Evolutionary conservation across 164 flowering plant species (phyloP).

Genomic region (Taxillus chinensis): DNA sequence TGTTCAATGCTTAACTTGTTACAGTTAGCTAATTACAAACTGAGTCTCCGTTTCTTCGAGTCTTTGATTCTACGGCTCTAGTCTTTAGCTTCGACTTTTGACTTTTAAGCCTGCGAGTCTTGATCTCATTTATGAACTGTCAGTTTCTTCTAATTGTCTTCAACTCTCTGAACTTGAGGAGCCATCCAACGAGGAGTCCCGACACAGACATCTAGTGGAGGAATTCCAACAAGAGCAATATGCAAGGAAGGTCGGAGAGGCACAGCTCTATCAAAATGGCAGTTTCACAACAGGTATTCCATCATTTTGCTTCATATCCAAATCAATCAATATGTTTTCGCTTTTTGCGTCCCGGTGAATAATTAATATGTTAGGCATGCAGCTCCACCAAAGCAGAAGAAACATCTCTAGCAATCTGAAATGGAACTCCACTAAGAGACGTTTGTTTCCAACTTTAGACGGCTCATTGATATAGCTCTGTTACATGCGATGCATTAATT

Average conservation of each 20-base stretch:
- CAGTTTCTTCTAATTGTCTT: too few relatives aligned
- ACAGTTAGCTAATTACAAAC: too few relatives aligned
- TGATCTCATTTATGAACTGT: too few relatives aligned
- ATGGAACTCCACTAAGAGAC: conserved; percentile 40
- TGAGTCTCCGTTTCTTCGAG: too few relatives aligned
- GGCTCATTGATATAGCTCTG: conserved; percentile 61
- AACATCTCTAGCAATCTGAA: conserved; percentile 68
- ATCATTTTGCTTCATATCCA: conserved; percentile 50
- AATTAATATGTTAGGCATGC: conserved; percentile 69
- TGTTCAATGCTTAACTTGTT: too few relatives aligned
- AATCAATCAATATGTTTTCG: conserved; percentile 75
- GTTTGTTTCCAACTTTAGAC: conserved; percentile 47
- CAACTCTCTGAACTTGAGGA: too few relatives aligned
- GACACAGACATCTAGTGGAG: conserved; percentile 80
- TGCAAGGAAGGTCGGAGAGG: conserved; percentile 73
- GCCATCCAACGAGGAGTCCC: conserved; percentile 99
- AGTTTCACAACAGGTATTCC: conserved; percentile 74
- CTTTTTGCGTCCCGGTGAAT: conserved; percentile 94
- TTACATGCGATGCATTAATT: background rate
- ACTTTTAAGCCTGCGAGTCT: too few relatives aligned
- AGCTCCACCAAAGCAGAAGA: conserved; percentile 69
- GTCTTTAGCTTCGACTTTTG: too few relatives aligned
- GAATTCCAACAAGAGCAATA: conserved; percentile 70
- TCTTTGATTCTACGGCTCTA: too few relatives aligned
- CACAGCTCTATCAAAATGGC: conserved; percentile 94